phyloP scores from a whole-genome alignment of 1,284 basidiomycete genomes.

The Amylostereum areolatum region DNA sequence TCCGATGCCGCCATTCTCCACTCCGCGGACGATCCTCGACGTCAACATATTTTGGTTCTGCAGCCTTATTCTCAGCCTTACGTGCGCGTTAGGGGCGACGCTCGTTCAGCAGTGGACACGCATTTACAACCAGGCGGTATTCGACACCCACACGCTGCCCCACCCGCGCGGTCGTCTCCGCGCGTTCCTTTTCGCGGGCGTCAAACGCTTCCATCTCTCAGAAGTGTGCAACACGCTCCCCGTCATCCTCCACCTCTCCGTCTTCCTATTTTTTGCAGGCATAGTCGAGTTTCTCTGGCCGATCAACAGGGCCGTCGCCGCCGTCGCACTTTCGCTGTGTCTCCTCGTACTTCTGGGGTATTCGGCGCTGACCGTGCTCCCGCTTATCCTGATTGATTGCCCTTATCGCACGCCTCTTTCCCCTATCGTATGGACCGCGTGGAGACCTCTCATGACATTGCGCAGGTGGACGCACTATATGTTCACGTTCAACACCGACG shows the following conservation, averaged over 20 bases:
- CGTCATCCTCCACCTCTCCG: not conserved
- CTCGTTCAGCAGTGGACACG: conserved; percentile 1
- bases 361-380: no score
- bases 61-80: not conserved
- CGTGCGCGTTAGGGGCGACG: not conserved
- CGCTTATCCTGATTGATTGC: not conserved
- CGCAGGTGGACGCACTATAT: no score
- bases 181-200: not conserved
- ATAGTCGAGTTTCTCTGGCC: not conserved
- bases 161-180: not conserved
- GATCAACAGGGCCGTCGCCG: not conserved
- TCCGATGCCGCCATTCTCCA: not conserved
- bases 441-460: no score
- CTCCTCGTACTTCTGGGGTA: no score
- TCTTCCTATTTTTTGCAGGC: not conserved
- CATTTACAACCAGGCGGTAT: not conserved
- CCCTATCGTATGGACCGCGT: no score
- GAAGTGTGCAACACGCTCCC: not conserved
- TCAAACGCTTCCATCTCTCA: not conserved
- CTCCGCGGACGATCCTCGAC: no score
- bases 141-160: no score
- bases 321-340: no score
- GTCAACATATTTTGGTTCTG: not conserved
- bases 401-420: not conserved
- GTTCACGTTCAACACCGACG: no score